Evolutionary conservation across 2,329 filamentous ascomycete species (phyloP), one percentile per base, ranked within the genome.

Genomic region (Aplosporella prunicola): DNA sequence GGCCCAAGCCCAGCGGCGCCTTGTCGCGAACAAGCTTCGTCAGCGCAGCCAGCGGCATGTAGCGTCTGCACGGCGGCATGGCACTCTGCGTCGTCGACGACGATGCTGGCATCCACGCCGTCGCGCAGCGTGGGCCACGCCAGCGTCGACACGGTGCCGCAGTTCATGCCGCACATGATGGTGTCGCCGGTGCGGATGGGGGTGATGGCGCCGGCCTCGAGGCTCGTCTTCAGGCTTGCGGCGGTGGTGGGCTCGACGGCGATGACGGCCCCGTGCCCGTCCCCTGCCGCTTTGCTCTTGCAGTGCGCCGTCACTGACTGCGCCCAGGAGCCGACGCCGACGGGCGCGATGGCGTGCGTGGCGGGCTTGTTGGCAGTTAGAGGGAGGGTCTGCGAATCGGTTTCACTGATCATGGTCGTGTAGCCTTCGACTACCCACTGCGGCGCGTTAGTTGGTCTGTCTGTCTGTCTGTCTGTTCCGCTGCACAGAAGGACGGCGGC

Each of bases 401-500:
- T 63, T 51, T 91, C 84, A 3, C 59, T 54, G 43, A 88, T 63
- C 71, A 88, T 79, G 0, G 82, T 86, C 4, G 67, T 67, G 49
- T 89, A 91, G 0, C 84, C 84, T 43, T 89, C 76, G 0, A 86
- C 79, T 15, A 88, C 80, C 76, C 80, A 87, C 56, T 73, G 31
- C 9, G 28, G n/a, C 13, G 5, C 16, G 20, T 16, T 11, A 45
- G 41, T 51, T 24, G 39, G 32, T 35, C 32, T 24, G 5, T 24
- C 14, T 14, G n/a, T 25, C 30, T 2, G 7, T 22, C 13, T 29
- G 5, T 11, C 16, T 15, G n/a, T 30, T 20, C 24, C 10, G 15
- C 10, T 33, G 10, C 9, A 26, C 9, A 17, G 9, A 15, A 18
- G 10, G 9, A 8, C n/a, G 8, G 25, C 17, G 5, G 42, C 56